These are phyloP conservation scores for Leccinum subgranulosum DNA, from an alignment of 768 basidiomycete genomes.

Conservation along the genomic window DNA sequence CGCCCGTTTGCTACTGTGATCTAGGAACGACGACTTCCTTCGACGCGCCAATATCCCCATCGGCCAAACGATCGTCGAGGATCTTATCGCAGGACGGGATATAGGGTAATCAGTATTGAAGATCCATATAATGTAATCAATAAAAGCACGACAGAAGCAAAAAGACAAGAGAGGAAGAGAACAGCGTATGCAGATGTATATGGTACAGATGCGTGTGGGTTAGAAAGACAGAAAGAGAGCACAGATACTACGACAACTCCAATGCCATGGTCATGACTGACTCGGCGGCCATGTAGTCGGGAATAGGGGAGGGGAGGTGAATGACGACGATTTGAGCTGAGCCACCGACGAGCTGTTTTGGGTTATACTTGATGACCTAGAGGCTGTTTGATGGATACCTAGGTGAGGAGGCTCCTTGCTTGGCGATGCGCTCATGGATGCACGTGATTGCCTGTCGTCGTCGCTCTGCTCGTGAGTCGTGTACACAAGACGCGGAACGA, in stretches of 20 bases:
- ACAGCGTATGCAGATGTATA: slow-evolving; percentile 24
- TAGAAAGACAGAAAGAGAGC: not conserved
- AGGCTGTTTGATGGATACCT: not conserved
- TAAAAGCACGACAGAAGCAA: slow-evolving; percentile 1
- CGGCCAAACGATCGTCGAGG: slow-evolving; percentile 39
- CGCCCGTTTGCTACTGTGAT: not conserved
- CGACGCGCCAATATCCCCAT: slow-evolving; percentile 38
- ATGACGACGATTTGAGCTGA: slow-evolving; percentile 15
- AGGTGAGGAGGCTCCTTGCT: slow-evolving; percentile 29
- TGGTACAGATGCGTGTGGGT: slow-evolving; percentile 27
- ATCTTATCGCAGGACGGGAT: slow-evolving; percentile 30
- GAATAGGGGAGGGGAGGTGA: slow-evolving; percentile 23
- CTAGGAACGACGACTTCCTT: slow-evolving; percentile 55
- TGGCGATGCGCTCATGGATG: slow-evolving; percentile 20
- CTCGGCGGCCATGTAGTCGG: slow-evolving; percentile 21
- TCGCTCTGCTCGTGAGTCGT: not conserved
- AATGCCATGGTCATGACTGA: slow-evolving; percentile 7
- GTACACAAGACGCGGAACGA: not conserved
- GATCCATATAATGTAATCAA: slow-evolving; percentile 8
- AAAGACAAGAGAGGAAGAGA: not conserved
- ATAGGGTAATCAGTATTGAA: not conserved
- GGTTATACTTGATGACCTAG: not conserved
- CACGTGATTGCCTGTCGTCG: slow-evolving; percentile 10
- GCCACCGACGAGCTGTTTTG: slow-evolving; percentile 17
- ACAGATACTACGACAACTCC: not conserved